Evolutionary conservation across 192 early-diverging fungal genomes (phyloP), one percentile per base, ranked within the genome.

Genomic region (Linnemannia exigua): DNA sequence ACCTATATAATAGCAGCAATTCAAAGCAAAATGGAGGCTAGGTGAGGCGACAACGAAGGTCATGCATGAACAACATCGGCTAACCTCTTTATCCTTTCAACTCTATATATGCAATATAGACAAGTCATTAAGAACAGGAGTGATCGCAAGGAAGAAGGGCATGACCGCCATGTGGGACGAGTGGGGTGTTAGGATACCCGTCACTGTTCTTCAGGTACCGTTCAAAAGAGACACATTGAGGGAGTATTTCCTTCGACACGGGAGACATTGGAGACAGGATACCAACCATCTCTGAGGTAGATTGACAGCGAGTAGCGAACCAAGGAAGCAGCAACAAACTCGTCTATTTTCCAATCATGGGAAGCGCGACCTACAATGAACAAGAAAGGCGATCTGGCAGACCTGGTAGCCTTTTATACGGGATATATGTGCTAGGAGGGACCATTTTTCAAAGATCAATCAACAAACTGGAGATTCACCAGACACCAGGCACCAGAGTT

Each of bases 101-200:
- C n/a, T 14, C 5, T n/a, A 25, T 47, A 44, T 44, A 31, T 36
- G 28, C 35, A 51, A 25, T 31, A 0, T 86, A 86, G 84, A 73
- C 46, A 75, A 94, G 12, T 94, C 95, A 47, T 76, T 90, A 83
- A 92, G 95, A 36, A 91, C 93, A 22, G 98, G 98, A 37, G 88
- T 96, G 14, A 93, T 99, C 75, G 98, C 93, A 44, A 88, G 91
- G 79, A 99, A 99, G 88, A 93, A 94, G 90, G 98, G 98, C n/a
- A 99, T 98, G 97, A 95, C 95, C 20, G 93, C 93, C 19, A 88
- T 97, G 78, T 99, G 97, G 97, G 95, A 97, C 89, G 97, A 98
- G 79, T 97, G 95, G 94, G 98, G 97, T 48, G 92, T 92, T 20
- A 91, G 96, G 81, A 93, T 96, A 41, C 97, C 97, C 31, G 96